Percentiles rank a stretch among this genome's conserved stretches.
phyloP scores from a whole-genome alignment of 2,329 filamentous ascomycete genomes.

The Pseudogymnoascus sp. region DNA sequence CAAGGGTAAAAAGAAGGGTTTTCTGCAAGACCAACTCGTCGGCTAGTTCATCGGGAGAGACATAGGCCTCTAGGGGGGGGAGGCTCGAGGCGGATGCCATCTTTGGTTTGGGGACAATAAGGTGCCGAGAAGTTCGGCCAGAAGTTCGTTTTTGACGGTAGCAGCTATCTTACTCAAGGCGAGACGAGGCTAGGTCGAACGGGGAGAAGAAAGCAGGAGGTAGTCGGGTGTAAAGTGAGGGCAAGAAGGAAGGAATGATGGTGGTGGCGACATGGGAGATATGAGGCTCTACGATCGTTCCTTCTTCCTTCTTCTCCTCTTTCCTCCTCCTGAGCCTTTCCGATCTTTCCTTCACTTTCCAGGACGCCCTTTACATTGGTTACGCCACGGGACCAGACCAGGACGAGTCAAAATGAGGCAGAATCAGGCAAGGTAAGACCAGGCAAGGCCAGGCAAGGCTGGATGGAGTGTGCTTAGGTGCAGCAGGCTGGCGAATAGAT shows the following conservation, averaged over 20 bases:
- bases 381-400: neutral
- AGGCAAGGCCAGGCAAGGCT: neutral
- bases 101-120: neutral
- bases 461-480: neutral
- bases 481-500: neutral
- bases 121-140: neutral
- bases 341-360: neutral
- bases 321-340: neutral
- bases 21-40: constrained; percentile 14
- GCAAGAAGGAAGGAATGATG: neutral
- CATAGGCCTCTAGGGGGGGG: constrained; percentile 4
- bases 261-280: constrained; percentile 5
- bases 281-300: neutral
- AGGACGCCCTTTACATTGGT: neutral
- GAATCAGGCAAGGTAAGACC: neutral
- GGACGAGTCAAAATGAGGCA: neutral
- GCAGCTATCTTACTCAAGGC: neutral
- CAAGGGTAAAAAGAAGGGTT: constrained; percentile 34
- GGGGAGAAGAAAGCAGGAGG: neutral
- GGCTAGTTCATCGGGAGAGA: constrained; percentile 8
- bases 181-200: neutral
- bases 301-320: neutral
- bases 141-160: neutral
- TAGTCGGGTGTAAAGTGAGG: neutral
- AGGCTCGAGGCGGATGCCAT: constrained; percentile 4